These are phyloP conservation scores for Agroathelia rolfsii DNA, from an alignment of 1,284 basidiomycete genomes.

Conservation along the genomic window DNA sequence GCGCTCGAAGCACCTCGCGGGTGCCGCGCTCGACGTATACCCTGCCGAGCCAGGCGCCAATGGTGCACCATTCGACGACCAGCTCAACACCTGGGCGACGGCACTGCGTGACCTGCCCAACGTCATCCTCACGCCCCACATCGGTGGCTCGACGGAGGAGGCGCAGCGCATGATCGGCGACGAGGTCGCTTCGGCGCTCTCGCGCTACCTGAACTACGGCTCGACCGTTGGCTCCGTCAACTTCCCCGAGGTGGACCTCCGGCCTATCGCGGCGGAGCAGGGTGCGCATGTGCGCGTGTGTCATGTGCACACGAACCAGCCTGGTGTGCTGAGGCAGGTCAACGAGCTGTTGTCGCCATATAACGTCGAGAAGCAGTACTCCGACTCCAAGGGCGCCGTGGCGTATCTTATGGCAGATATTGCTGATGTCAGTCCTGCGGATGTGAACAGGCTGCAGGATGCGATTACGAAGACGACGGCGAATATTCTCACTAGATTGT, in stretches of 20 bases:
- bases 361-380: constrained; percentile 99
- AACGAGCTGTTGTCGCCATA: constrained; percentile 90
- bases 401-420: constrained; percentile 97
- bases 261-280: constrained; percentile 83
- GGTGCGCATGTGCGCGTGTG: constrained; percentile 82
- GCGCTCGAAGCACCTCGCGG: constrained; percentile 80
- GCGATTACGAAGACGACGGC: constrained; percentile 74
- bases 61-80: constrained; percentile 79
- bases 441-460: constrained; percentile 78
- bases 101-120: constrained; percentile 71
- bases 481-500: constrained; percentile 82
- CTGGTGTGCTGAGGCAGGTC: constrained; percentile 91
- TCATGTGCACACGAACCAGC: constrained; percentile 95
- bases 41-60: constrained; percentile 89
- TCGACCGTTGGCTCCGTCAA: constrained; percentile 91
- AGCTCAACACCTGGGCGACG: constrained; percentile 75
- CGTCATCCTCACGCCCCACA: constrained; percentile 94
- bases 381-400: constrained; percentile 91
- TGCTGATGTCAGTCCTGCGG: constrained; percentile 75
- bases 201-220: constrained; percentile 89
- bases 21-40: constrained; percentile 93
- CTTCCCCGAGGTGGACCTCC: constrained; percentile 97
- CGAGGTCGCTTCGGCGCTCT: constrained; percentile 82
- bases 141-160: constrained; percentile 98
- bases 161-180: constrained; percentile 96